Base-by-base conservation (phyloP, 75 land plant species). In the Picea sitchensis region DNA sequence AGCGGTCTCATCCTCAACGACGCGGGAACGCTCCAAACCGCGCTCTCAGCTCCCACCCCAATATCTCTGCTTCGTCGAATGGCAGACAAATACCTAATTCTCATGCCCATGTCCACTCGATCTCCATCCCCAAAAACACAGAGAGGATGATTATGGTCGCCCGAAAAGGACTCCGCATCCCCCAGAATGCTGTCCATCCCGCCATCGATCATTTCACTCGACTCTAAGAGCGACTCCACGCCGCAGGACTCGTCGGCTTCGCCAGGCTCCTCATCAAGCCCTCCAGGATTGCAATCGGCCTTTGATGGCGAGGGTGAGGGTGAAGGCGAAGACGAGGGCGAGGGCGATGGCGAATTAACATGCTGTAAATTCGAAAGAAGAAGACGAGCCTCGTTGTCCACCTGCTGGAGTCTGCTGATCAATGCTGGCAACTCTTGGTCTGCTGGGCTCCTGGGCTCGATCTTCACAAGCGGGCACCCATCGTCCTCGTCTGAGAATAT, bases 151-250 rank as follows among this genome's bases (percentile, higher is more conserved):
- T 38, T 0, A 15, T 36, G 69, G 17, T 65, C 69, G 3, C 18
- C 36, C 17, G 18, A 30, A 65, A 4, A 26, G 4, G 32, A 30
- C 32, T n/a, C 79, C 51, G 31, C 81, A 21, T 73, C 82, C 15
- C 81, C 89, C 58, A 83, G 79, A n/a, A 82, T 75, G 65, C 79
- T 80, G 59, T 51, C 59, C 51, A 88, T 84, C 81, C 87, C 85
- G 65, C 77, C 80, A 71, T 88, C 90, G 79, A 80, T 82, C 31
- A 67, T 77, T 59, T 85, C 87, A 58, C 82, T 68, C 59, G 61
- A 80, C 76, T 80, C 78, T 31, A 26, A 58, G 76, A 80, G 78
- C 82, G 86, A 58, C 61, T 86, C 87, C 75, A 79, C 60, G 56
- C 68, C 72, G 31, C 73, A 80, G 58, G 82, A 77, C 57, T 60